Base-by-base conservation (phyloP, 331 rosid species). In the Malus hybrid region DNA sequence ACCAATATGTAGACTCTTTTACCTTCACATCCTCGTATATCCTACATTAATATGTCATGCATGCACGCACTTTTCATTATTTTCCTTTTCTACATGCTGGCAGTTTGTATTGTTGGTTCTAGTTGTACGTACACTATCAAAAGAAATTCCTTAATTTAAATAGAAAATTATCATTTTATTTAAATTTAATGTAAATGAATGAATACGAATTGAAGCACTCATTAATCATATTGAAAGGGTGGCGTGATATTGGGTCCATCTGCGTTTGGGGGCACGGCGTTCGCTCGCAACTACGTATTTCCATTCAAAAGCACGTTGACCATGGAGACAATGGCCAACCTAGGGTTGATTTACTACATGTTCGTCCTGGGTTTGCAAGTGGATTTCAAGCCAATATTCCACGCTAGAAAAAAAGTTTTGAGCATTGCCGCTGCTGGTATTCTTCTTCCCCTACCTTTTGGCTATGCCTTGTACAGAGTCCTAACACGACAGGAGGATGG, bases 291-390 rank as follows among this genome's bases (percentile, higher is more conserved):
- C 7, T 2, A 5, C 34, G 0, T 79, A 36, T 77, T 77, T 69
- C 84, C 91, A 19, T 73, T 76, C 16, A 54, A 20, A 0, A 81
- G 78, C 33, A 15, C 83, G 22, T 8, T 80, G 69, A 72, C 85
- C n/a, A 44, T 87, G 7, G 97, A 93, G 69, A 86, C 88, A 2
- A 18, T 87, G n/a, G 91, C 89, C 7, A 70, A 78, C 39, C 4
- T 86, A 65, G 76, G 80, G n/a, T 77, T 93, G 62, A 82, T 90
- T 42, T 93, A 88, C 85, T 85, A 86, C 65, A 80, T 85, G 77
- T 93, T 93, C 80, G 77, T 93, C 66, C 65, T 83, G 20, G 97
- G 97, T 6, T 69, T 90, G 34, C 93, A 90, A 42, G 60, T 87
- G 6, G 93, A 93, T 44, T 18, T 93, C 55, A 74, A 76, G 28